phyloP scores from a whole-genome alignment of 2,329 filamentous ascomycete species.

The Conoideocrella luteorostrata region DNA sequence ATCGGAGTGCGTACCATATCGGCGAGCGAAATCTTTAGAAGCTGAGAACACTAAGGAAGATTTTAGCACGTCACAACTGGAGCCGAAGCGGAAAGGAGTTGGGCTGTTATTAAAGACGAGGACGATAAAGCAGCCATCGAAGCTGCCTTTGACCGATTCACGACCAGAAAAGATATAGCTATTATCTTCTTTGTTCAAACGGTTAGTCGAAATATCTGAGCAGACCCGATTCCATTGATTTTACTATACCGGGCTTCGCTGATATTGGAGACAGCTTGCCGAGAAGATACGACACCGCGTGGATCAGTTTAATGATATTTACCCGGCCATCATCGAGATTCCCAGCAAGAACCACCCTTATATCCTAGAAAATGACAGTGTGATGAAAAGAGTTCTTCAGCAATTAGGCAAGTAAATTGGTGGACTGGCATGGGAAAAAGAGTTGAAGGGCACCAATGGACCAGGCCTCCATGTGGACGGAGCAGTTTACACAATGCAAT shows the following conservation, averaged over 20 bases:
- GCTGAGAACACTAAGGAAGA: background rate
- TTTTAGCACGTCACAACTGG: constrained; percentile 80
- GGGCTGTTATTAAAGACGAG: constrained; percentile 91
- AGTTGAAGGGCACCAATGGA: background rate
- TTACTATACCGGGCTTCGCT: no score
- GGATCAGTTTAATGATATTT: constrained; percentile 87
- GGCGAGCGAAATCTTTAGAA: no score
- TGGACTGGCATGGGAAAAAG: background rate
- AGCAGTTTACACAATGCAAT: background rate
- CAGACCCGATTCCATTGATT: no score
- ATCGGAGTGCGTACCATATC: constrained; percentile 62
- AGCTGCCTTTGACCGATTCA: constrained; percentile 83
- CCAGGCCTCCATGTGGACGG: background rate
- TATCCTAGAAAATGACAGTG: constrained; percentile 97
- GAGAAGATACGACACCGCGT: constrained; percentile 88
- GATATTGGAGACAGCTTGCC: constrained; percentile 58
- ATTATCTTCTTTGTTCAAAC: no score
- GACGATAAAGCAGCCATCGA: constrained; percentile 87
- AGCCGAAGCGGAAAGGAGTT: constrained; percentile 92
- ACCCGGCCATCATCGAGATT: constrained; percentile 94
- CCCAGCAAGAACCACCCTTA: constrained; percentile 99
- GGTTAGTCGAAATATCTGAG: no score
- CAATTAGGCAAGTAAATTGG: constrained; percentile 58
- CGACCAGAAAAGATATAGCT: constrained; percentile 91
- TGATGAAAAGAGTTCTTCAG: constrained; percentile 74